These are phyloP conservation scores for Helicostylum pulchrum DNA, from an alignment of 192 early-diverging fungal genomes.

Conservation along the genomic window DNA sequence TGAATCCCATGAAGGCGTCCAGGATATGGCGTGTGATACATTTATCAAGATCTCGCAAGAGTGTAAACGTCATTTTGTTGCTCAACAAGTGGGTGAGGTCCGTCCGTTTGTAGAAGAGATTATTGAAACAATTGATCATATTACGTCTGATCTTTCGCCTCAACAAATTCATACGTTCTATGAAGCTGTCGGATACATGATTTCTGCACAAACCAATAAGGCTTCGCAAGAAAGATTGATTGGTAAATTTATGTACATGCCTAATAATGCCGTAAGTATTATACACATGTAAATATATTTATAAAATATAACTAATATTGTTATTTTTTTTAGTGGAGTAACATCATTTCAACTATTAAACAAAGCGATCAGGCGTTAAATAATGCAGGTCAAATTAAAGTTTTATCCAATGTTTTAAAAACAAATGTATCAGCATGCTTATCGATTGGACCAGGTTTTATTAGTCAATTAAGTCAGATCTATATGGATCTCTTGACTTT, in stretches of 20 bases:
- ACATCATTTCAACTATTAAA: constrained; percentile 64
- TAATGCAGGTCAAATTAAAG: constrained; percentile 79
- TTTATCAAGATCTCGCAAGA: constrained; percentile 99
- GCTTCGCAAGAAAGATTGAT: constrained; percentile 79
- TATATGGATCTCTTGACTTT: constrained; percentile 89
- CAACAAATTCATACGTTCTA: constrained; percentile 98
- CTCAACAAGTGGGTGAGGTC: constrained; percentile 84
- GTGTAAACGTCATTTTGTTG: constrained; percentile 93
- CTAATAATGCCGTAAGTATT: constrained; percentile 71
- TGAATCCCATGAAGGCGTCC: constrained; percentile 97
- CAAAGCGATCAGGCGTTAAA: constrained; percentile 66
- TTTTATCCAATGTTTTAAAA: constrained; percentile 91
- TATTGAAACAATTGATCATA: constrained; percentile 67
- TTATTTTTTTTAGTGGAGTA: constrained; percentile 63
- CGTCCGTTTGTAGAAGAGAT: constrained; percentile 97
- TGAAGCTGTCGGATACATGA: constrained; percentile 98
- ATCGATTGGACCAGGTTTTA: constrained; percentile 84
- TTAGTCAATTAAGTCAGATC: constrained; percentile 83
- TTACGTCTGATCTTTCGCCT: constrained; percentile 86
- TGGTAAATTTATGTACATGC: constrained; percentile 78
- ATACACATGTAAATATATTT: background rate
- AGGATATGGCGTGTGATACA: constrained; percentile 99
- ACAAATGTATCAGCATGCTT: constrained; percentile 91
- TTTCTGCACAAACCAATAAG: constrained; percentile 86
- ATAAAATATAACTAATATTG: background rate